A percentile compares a stretch with the other conserved stretches of the same genome.
Conservation (phyloP, 495 filamentous ascomycete species). For the Penicillium malachiteum region DNA sequence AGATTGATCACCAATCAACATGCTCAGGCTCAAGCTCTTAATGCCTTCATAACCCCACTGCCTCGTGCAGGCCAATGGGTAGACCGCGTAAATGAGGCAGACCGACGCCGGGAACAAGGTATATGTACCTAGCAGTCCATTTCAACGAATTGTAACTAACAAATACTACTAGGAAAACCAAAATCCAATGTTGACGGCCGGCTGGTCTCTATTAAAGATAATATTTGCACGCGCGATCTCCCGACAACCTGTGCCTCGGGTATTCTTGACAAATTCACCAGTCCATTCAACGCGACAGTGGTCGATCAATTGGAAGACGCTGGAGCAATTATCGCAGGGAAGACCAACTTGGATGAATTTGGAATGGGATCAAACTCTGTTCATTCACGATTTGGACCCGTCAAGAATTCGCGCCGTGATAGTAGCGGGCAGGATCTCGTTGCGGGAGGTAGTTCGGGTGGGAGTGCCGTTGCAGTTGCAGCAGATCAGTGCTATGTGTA, state of each 20-base stretch:
- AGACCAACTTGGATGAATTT: conserved; percentile 96
- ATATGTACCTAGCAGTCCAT: background rate
- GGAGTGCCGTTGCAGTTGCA: conserved; percentile 85
- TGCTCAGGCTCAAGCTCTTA: conserved; percentile 29
- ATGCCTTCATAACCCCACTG: conserved; percentile 47
- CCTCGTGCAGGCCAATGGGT: conserved; percentile 33
- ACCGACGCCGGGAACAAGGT: conserved; percentile 40
- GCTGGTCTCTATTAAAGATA: conserved; percentile 83
- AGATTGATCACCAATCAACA: conserved; percentile 48
- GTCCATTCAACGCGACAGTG: conserved; percentile 84
- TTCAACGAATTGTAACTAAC: conserved; percentile 1
- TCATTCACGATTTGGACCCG: conserved; percentile 69
- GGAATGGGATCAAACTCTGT: conserved; percentile 94
- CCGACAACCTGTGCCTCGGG: conserved; percentile 80
- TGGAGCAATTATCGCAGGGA: conserved; percentile 68
- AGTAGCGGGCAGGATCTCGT: conserved; percentile 49
- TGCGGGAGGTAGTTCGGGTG: conserved; percentile 90
- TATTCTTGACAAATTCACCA: conserved; percentile 66
- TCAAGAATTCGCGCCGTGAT: conserved; percentile 44
- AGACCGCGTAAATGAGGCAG: conserved; percentile 39
- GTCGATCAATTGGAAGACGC: conserved; percentile 62
- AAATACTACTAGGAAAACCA: conserved; percentile 20
- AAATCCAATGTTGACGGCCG: conserved; percentile 48
- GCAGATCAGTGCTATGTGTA: conserved; percentile 66
- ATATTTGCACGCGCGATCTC: conserved; percentile 70